Conservation (phyloP, 352 stramenopile species). For the Globisporangium parvum region DNA sequence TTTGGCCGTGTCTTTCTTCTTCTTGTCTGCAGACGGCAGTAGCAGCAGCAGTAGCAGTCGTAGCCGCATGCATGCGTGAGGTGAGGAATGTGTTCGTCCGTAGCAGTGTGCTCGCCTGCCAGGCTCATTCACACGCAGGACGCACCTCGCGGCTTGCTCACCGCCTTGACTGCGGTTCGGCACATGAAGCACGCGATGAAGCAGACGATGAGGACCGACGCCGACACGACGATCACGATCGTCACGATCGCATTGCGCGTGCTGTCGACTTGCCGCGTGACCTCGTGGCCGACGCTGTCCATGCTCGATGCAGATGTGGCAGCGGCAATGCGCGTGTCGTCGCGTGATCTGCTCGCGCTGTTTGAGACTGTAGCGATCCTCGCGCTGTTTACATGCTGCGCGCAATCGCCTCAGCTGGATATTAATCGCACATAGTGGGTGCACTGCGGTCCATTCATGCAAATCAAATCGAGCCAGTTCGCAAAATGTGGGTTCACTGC, state of each 20-base stretch:
- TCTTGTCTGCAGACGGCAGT: background rate
- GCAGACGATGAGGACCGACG: background rate
- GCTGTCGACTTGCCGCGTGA: constrained; percentile 3
- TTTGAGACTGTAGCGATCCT: no score
- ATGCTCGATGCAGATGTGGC: background rate
- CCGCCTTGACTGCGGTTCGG: background rate
- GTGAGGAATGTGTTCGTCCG: background rate
- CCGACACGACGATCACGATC: constrained; percentile 1
- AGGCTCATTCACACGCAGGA: no score
- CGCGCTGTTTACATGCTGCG: no score
- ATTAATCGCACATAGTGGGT: no score
- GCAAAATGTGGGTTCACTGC: no score
- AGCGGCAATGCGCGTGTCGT: background rate
- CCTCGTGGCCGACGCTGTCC: background rate
- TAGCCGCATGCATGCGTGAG: background rate
- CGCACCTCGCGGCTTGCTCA: background rate
- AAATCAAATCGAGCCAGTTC: no score
- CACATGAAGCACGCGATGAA: constrained; percentile 1
- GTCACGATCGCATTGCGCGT: constrained; percentile 1
- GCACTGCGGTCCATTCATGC: no score
- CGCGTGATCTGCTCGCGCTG: no score
- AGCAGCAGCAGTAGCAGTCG: background rate
- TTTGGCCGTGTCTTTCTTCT: background rate
- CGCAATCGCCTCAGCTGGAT: no score
- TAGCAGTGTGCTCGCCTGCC: background rate